These are phyloP conservation scores for Butyriboletus loyo DNA, from an alignment of 768 basidiomycete genomes.

Conservation along the genomic window DNA sequence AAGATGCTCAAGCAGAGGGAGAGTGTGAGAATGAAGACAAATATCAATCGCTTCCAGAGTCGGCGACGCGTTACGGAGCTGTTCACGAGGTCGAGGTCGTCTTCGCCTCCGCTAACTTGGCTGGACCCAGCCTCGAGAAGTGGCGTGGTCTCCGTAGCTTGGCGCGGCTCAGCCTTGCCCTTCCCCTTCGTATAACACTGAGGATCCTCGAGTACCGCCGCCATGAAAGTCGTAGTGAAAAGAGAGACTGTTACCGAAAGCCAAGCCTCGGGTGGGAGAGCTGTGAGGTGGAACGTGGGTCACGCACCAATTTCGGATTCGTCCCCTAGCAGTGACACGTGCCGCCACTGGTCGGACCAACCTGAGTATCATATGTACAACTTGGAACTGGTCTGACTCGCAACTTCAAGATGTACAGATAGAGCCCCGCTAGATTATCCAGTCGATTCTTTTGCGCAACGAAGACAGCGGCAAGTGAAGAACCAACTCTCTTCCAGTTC, in stretches of 20 bases:
- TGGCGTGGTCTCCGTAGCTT: constrained; percentile 30
- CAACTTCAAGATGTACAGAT: neutral
- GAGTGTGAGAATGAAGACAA: constrained; percentile 59
- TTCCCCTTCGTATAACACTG: constrained; percentile 25
- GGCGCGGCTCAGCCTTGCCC: constrained; percentile 19
- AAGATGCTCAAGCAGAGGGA: constrained; percentile 46
- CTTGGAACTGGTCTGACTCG: neutral
- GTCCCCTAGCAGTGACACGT: neutral
- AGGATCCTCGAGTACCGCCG: constrained; percentile 13
- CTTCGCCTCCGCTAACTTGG: constrained; percentile 18
- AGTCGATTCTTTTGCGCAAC: constrained; percentile 35
- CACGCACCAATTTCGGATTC: constrained; percentile 3
- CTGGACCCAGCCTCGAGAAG: constrained; percentile 26
- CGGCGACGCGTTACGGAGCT: constrained; percentile 20
- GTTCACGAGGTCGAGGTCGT: constrained; percentile 22
- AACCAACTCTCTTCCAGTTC: constrained; percentile 53
- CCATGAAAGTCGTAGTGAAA: constrained; percentile 21
- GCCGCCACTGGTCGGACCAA: no score
- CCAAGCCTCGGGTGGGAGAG: constrained; percentile 2
- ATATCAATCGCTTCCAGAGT: constrained; percentile 34
- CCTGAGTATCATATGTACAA: no score
- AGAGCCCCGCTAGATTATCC: neutral
- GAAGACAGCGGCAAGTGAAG: constrained; percentile 49
- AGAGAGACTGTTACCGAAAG: neutral
- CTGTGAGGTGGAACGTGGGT: constrained; percentile 16